Evolutionary conservation across 768 basidiomycete species (phyloP).

Genomic region (Hypsizygus marmoreus): DNA sequence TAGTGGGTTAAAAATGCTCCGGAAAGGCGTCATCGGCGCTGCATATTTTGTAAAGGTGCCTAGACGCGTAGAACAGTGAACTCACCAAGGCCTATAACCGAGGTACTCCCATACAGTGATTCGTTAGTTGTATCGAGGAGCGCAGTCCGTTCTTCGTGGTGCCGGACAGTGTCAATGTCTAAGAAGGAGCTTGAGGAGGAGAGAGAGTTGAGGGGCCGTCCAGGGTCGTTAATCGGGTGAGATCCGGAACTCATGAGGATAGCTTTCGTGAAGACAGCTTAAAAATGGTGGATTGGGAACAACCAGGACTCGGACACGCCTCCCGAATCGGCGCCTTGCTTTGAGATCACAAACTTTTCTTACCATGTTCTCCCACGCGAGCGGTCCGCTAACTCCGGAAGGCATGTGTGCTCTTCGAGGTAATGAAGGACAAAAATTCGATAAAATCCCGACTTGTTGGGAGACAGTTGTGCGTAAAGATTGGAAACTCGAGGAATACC

Average conservation of each 20-base stretch:
- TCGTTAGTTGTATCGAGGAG: constrained; percentile 31
- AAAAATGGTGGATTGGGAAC: neutral
- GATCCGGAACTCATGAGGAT: constrained; percentile 5
- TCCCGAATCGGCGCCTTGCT: too few species aligned
- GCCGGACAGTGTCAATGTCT: constrained; percentile 15
- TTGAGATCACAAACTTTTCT: neutral
- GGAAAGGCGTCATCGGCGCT: neutral
- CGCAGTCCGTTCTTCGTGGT: constrained; percentile 32
- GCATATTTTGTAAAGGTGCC: neutral
- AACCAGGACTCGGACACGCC: too few species aligned
- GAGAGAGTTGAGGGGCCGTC: constrained; percentile 1
- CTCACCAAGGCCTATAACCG: constrained; percentile 24
- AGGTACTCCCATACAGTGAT: constrained; percentile 27
- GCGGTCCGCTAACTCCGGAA: too few species aligned
- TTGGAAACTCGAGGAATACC: too few species aligned
- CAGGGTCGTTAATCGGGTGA: constrained; percentile 5
- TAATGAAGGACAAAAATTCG: too few species aligned
- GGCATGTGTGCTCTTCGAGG: too few species aligned
- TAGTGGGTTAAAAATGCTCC: neutral
- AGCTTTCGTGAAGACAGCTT: too few species aligned
- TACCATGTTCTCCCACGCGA: neutral
- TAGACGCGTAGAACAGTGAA: too few species aligned
- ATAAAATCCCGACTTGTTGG: too few species aligned
- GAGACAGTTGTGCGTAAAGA: too few species aligned
- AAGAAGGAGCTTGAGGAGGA: constrained; percentile 20